A percentile compares a stretch with the other conserved stretches of the same genome.
Conservation (phyloP, 2,329 filamentous ascomycete genomes). For the Sclerotinia subarctica region DNA sequence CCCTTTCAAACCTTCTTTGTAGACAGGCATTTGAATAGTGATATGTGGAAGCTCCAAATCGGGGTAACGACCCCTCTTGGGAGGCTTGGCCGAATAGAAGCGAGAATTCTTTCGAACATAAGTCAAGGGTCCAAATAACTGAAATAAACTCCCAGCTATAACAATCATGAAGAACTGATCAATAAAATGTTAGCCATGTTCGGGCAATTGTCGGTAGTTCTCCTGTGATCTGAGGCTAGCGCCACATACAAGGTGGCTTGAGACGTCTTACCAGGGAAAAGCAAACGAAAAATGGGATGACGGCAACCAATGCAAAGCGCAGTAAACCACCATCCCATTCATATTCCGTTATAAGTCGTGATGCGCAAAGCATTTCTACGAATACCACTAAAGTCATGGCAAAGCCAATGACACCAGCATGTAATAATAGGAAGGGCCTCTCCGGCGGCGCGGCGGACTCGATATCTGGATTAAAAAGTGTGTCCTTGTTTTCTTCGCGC, state of each 20-base stretch:
- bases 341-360: slow-evolving; percentile 27
- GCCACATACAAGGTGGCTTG: slow-evolving; percentile 15
- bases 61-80: slow-evolving; percentile 31
- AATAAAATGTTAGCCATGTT: slow-evolving; percentile 34
- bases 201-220: background rate
- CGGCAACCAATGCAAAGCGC: slow-evolving; percentile 25
- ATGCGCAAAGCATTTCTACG: slow-evolving; percentile 27
- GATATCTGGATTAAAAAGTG: slow-evolving; percentile 24
- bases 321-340: slow-evolving; percentile 26
- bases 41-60: slow-evolving; percentile 40
- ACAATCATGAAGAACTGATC: slow-evolving; percentile 25
- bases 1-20: slow-evolving; percentile 45
- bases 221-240: background rate
- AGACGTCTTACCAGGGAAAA: slow-evolving; percentile 35
- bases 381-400: slow-evolving; percentile 28
- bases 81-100: slow-evolving; percentile 40
- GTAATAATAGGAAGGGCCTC: slow-evolving; percentile 26
- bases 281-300: slow-evolving; percentile 26
- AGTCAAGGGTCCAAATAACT: slow-evolving; percentile 28
- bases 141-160: slow-evolving; percentile 26
- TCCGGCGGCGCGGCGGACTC: slow-evolving; percentile 23
- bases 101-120: slow-evolving; percentile 26
- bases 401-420: slow-evolving; percentile 26
- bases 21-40: slow-evolving; percentile 49
- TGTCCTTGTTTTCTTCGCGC: slow-evolving; percentile 27